Evolutionary conservation across 1,284 basidiomycete species (phyloP).

Genomic region (Entoloma clypeatum): DNA sequence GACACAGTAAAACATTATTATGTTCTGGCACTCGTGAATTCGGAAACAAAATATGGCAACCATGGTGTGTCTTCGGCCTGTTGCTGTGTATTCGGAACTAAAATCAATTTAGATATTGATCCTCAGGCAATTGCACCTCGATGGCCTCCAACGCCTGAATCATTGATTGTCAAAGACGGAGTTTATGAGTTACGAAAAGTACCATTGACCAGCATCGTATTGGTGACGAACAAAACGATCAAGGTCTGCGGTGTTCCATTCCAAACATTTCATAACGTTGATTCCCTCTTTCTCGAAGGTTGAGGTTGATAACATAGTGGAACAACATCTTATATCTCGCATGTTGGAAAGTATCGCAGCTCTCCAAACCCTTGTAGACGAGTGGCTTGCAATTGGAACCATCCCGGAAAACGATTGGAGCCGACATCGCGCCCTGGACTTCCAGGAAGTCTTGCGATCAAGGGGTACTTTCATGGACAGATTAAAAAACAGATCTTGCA

Average conservation of each 20-base stretch:
- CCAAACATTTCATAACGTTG: constrained; percentile 4
- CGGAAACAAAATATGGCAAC: constrained; percentile 53
- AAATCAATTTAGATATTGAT: constrained; percentile 63
- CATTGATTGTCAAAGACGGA: constrained; percentile 47
- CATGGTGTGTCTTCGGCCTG: constrained; percentile 47
- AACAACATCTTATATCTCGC: constrained; percentile 57
- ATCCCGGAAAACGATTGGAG: constrained; percentile 85
- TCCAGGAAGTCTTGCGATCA: constrained; percentile 77
- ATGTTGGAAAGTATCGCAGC: constrained; percentile 52
- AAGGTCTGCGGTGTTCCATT: constrained; percentile 50
- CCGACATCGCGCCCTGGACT: constrained; percentile 82
- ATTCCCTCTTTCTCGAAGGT: constrained; percentile 44
- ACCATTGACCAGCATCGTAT: constrained; percentile 69
- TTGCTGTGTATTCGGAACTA: no score
- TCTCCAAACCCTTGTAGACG: constrained; percentile 49
- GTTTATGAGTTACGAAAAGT: constrained; percentile 73
- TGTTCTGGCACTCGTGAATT: constrained; percentile 73
- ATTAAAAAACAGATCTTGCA: constrained; percentile 46
- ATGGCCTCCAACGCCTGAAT: constrained; percentile 64
- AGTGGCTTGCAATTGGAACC: constrained; percentile 46
- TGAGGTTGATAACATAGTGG: constrained; percentile 66
- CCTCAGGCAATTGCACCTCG: constrained; percentile 60
- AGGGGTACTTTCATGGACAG: constrained; percentile 51
- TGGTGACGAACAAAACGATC: constrained; percentile 68
- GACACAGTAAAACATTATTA: constrained; percentile 60